These are phyloP conservation scores for Boletellus ananiceps DNA, from an alignment of 768 basidiomycete species.

Conservation along the genomic window DNA sequence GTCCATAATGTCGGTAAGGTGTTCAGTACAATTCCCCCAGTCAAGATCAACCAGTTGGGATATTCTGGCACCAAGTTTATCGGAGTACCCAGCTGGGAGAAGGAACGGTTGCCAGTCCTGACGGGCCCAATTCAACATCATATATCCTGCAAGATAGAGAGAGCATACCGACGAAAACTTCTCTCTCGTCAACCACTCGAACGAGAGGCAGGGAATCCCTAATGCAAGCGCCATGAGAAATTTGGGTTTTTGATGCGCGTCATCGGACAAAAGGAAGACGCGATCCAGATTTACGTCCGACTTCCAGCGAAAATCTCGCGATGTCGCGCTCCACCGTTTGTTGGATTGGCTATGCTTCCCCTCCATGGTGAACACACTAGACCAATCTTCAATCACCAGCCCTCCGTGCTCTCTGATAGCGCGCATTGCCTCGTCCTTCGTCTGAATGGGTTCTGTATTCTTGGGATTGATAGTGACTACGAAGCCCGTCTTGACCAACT, in stretches of 20 bases:
- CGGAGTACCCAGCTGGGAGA: slow-evolving; percentile 46
- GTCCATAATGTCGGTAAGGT: slow-evolving; percentile 55
- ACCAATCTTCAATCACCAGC: slow-evolving; percentile 58
- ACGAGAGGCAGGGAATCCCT: slow-evolving; percentile 76
- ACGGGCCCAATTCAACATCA: slow-evolving; percentile 15
- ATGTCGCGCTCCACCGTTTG: slow-evolving; percentile 51
- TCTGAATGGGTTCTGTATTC: slow-evolving; percentile 33
- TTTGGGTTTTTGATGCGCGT: slow-evolving; percentile 67
- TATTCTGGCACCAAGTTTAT: slow-evolving; percentile 36
- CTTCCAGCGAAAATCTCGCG: slow-evolving; percentile 44
- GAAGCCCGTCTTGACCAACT: slow-evolving; percentile 50
- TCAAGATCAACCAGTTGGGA: slow-evolving; percentile 47
- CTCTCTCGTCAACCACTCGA: slow-evolving; percentile 41
- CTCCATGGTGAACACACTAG: slow-evolving; percentile 50
- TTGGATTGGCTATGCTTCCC: slow-evolving; percentile 41
- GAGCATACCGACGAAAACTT: slow-evolving; percentile 29
- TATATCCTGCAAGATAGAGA: not conserved
- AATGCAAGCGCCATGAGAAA: slow-evolving; percentile 78
- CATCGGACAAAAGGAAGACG: slow-evolving; percentile 66
- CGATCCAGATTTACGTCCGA: slow-evolving; percentile 37
- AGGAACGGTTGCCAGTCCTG: slow-evolving; percentile 63
- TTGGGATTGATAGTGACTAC: slow-evolving; percentile 50
- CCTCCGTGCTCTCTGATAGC: slow-evolving; percentile 52
- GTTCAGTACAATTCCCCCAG: slow-evolving; percentile 48
- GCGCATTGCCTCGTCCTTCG: slow-evolving; percentile 40